Percentiles rank a stretch among this genome's conserved stretches.
Evolutionary conservation across 2,329 filamentous ascomycete species (phyloP).

Genomic region (Monascus ruber): DNA sequence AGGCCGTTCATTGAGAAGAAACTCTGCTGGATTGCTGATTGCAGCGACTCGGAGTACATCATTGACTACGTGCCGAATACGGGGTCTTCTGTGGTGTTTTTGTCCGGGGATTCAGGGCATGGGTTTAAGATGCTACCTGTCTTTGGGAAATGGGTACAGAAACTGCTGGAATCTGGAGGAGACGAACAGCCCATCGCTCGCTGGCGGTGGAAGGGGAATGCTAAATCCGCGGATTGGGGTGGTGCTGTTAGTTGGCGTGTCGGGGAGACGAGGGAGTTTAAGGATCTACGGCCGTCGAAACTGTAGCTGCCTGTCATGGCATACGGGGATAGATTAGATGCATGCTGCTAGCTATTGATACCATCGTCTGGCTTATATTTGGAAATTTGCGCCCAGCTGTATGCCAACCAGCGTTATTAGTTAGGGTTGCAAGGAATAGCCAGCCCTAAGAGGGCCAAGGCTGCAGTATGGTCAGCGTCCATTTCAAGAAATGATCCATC

Average conservation of each 20-base stretch:
- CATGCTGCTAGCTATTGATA: too few species aligned
- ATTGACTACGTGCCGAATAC: slow-evolving; percentile 47
- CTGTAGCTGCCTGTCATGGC: too few species aligned
- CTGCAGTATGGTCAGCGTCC: too few species aligned
- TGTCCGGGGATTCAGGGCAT: slow-evolving; percentile 50
- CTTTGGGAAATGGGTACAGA: slow-evolving; percentile 44
- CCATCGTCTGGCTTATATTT: too few species aligned
- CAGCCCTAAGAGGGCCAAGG: too few species aligned
- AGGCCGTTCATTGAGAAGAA: slow-evolving; percentile 45
- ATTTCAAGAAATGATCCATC: too few species aligned
- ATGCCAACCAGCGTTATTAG: too few species aligned
- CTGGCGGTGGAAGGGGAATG: slow-evolving; percentile 43
- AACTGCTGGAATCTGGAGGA: slow-evolving; percentile 33
- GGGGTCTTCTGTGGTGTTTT: slow-evolving; percentile 36
- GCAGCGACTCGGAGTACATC: slow-evolving; percentile 48
- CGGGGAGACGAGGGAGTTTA: slow-evolving; percentile 23
- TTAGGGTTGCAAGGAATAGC: too few species aligned
- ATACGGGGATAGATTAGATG: too few species aligned
- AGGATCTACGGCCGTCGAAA: slow-evolving; percentile 1
- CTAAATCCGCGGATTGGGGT: slow-evolving; percentile 27
- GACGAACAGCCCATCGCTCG: slow-evolving; percentile 30
- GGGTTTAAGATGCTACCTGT: slow-evolving; percentile 54
- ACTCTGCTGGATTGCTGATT: slow-evolving; percentile 56
- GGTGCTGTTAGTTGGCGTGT: slow-evolving; percentile 40
- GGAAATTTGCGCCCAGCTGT: too few species aligned